These are phyloP conservation scores for Epichloe gansuensis DNA, from an alignment of 2,329 filamentous ascomycete species.

Conservation along the genomic window DNA sequence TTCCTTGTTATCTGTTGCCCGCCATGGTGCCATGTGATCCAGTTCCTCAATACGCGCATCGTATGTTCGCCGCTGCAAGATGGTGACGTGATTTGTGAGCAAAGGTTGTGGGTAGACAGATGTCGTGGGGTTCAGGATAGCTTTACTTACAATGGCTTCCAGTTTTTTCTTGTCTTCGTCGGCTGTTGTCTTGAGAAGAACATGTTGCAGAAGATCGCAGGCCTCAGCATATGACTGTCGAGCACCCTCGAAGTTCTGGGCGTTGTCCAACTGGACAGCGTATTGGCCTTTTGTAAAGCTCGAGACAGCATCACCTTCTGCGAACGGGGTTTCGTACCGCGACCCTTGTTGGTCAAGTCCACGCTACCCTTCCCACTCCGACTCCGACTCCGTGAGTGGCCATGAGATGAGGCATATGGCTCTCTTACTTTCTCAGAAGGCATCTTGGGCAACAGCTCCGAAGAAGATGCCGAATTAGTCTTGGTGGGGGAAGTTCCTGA, in stretches of 20 bases:
- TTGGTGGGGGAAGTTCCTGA: slow-evolving; percentile 9
- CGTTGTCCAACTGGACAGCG: slow-evolving; percentile 89
- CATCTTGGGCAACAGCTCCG: slow-evolving; percentile 14
- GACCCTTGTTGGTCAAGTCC: slow-evolving; percentile 18
- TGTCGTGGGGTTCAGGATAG: neutral
- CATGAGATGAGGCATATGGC: slow-evolving; percentile 13
- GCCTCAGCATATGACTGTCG: slow-evolving; percentile 85
- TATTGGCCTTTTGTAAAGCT: slow-evolving; percentile 89
- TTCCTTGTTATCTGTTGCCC: slow-evolving; percentile 51
- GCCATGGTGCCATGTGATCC: slow-evolving; percentile 51
- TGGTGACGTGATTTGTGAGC: neutral
- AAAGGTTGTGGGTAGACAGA: neutral
- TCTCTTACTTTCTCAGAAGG: slow-evolving; percentile 19
- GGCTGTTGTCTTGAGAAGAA: slow-evolving; percentile 70
- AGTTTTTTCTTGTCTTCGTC: slow-evolving; percentile 83
- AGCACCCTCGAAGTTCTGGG: slow-evolving; percentile 84
- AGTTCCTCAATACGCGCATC: slow-evolving; percentile 81
- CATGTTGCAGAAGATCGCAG: slow-evolving; percentile 74
- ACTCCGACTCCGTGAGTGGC: slow-evolving; percentile 20
- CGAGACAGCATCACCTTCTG: slow-evolving; percentile 97
- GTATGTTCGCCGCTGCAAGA: slow-evolving; percentile 66
- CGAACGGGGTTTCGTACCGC: slow-evolving; percentile 40
- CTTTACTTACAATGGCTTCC: slow-evolving; percentile 70
- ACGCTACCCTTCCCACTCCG: slow-evolving; percentile 21
- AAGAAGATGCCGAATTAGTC: neutral